A percentile compares a stretch with the other conserved stretches of the same genome.
phyloP scores from a whole-genome alignment of 805 yeast genomes.

The Saturnispora besseyi region DNA sequence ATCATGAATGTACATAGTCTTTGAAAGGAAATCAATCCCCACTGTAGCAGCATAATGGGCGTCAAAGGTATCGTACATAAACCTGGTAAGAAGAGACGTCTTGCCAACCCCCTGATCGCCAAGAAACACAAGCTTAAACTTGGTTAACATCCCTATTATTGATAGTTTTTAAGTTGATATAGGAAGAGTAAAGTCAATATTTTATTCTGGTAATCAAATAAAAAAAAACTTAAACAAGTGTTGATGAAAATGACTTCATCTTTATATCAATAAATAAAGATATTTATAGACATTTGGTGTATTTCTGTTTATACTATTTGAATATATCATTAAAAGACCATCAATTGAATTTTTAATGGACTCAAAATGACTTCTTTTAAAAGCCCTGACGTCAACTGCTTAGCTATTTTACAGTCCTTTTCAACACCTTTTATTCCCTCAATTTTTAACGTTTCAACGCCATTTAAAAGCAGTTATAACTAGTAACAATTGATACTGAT shows the following conservation, averaged over 20 bases:
- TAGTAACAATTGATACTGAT: too few relatives aligned
- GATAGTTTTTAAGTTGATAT: background rate
- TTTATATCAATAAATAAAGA: background rate
- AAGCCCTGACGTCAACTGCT: too few relatives aligned
- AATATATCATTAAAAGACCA: background rate
- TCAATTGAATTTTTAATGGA: too few relatives aligned
- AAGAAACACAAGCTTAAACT: slow-evolving; percentile 83
- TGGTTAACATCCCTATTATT: slow-evolving; percentile 34
- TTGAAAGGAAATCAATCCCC: slow-evolving; percentile 91
- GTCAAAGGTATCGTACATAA: slow-evolving; percentile 96
- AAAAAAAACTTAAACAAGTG: background rate
- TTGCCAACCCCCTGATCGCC: slow-evolving; percentile 99
- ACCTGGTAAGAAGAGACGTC: slow-evolving; percentile 91
- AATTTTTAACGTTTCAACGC: too few relatives aligned
- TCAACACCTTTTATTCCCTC: too few relatives aligned
- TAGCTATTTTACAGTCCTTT: too few relatives aligned
- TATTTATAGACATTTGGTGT: background rate
- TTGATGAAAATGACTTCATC: background rate
- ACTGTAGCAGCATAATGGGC: slow-evolving; percentile 95
- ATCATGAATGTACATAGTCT: slow-evolving; percentile 90
- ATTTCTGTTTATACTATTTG: too few relatives aligned
- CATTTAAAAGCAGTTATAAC: too few relatives aligned
- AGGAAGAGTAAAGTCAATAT: background rate
- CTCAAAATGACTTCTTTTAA: too few relatives aligned
- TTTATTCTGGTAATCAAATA: background rate